Base-by-base conservation (phyloP, 129 eudicot species). In the Chrysanthemum makinoi region DNA sequence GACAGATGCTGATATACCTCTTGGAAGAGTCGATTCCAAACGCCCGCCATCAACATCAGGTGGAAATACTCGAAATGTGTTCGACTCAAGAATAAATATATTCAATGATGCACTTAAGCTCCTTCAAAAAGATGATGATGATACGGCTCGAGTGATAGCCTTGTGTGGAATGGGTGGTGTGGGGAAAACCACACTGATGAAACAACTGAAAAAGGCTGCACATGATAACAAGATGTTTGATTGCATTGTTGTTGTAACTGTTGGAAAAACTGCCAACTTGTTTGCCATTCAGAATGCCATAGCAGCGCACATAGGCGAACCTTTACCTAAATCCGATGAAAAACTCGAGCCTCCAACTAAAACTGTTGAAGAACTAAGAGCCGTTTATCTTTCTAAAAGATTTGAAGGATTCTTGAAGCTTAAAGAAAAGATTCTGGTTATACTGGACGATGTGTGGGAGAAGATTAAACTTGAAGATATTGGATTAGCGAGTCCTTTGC, bases 141-240 rank as follows among this genome's bases (percentile, higher is more conserved):
- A 58, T 3, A 58, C 17, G 26, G 2, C 63, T 24, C 63, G 26
- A 20, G 26, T 58, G 35, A 58, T 58, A 58, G 63, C 28, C 30
- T 58, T 58, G 22, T 58, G 63, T 3, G 63, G 63, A 1, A 58
- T 58, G 63, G 24, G 24, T 10, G 63, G 63, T 6, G 63, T 58
- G 20, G 63, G 63, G 13, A 58, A 58, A 19, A 58, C 63, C 63
- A 58, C 63, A 2, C 19, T 58, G 63, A 58, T 58, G 63, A 13
- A 58, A 6, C 11, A 16, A 24, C 12, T 58, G 26, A 5, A 58
- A 10, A 22, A 58, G 8, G 63, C 22, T 2, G 63, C 10, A 24
- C 0, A 15, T 0, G 33, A 22, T 6, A 58, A 58, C 30, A 58
- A 58, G 20, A 59, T 59, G 65, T 59, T 59, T 17, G 10, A 14